These are phyloP conservation scores for Croton setiger DNA, from an alignment of 441 rosid species.

Conservation along the genomic window DNA sequence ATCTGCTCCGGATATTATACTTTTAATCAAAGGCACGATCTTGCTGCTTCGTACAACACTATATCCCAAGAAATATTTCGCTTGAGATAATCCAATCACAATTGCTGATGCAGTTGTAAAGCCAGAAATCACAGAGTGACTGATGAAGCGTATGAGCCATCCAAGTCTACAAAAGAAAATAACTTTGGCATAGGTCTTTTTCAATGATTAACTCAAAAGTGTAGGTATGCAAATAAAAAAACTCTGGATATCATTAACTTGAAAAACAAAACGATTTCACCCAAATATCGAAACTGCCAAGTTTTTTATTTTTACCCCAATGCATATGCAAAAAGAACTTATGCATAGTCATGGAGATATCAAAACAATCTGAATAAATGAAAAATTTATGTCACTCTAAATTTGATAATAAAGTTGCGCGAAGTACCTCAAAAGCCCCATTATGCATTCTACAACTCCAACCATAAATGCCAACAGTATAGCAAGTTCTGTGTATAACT, in stretches of 20 bases:
- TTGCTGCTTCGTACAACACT: conserved; percentile 69
- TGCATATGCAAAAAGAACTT: background rate
- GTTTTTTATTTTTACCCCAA: background rate
- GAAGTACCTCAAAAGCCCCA: conserved; percentile 83
- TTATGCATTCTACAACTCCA: conserved; percentile 76
- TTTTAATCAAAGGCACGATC: conserved; percentile 82
- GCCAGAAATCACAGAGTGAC: conserved; percentile 99
- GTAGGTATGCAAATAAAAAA: conserved; percentile 7
- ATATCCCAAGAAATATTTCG: conserved; percentile 91
- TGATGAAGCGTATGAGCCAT: conserved; percentile 96
- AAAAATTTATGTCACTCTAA: background rate
- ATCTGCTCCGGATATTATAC: conserved; percentile 87
- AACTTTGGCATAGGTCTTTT: conserved; percentile 5
- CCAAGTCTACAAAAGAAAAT: conserved; percentile 67
- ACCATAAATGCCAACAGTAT: conserved; percentile 86
- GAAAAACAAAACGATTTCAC: conserved; percentile 4
- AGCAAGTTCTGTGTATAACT: conserved; percentile 81
- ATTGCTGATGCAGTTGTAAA: conserved; percentile 94
- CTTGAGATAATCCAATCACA: conserved; percentile 89
- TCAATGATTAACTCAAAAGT: conserved; percentile 1
- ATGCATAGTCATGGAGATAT: background rate
- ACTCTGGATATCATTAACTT: background rate
- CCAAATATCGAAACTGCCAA: background rate
- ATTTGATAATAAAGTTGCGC: conserved; percentile 10
- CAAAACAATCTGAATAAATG: background rate